A percentile compares a stretch with the other conserved stretches of the same genome.
phyloP scores from a whole-genome alignment of 1,139 yeast genomes.

The Pneumocystis carinii region DNA sequence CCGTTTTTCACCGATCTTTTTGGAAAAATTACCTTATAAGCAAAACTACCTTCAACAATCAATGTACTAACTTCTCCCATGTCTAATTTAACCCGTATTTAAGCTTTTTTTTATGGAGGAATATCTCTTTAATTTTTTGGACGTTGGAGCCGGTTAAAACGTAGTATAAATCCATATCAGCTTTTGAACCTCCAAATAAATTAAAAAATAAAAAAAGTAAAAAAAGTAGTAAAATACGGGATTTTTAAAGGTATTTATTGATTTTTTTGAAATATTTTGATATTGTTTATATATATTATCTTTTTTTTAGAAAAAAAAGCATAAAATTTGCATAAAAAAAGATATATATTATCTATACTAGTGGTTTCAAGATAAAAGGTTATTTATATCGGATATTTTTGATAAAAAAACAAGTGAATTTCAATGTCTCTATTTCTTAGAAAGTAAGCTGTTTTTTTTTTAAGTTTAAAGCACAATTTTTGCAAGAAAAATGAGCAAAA shows the following conservation, averaged over 20 bases:
- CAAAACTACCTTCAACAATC: constrained; percentile 24
- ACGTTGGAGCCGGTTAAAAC: not conserved
- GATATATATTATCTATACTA: not conserved
- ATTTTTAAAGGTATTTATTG: too few species aligned
- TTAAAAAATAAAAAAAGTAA: not conserved
- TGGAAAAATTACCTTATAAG: constrained; percentile 22
- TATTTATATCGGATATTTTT: not conserved
- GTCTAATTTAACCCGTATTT: not conserved
- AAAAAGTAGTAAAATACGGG: not conserved
- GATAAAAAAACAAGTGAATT: not conserved
- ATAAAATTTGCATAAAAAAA: not conserved
- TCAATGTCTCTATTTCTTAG: not conserved
- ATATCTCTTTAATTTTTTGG: not conserved
- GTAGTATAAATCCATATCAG: not conserved
- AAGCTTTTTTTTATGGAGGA: not conserved
- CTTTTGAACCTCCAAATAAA: not conserved
- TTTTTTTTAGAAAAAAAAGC: not conserved
- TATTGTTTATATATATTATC: too few species aligned
- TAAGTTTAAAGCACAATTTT: too few species aligned
- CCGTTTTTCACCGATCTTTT: not conserved
- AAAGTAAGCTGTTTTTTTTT: too few species aligned
- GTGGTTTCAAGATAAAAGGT: not conserved
- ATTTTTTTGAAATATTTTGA: too few species aligned
- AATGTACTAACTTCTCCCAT: constrained; percentile 7
- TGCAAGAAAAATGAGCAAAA: not conserved